These are phyloP conservation scores for Fragaria nilgerrensis DNA, from an alignment of 306 rosid species.

Conservation along the genomic window DNA sequence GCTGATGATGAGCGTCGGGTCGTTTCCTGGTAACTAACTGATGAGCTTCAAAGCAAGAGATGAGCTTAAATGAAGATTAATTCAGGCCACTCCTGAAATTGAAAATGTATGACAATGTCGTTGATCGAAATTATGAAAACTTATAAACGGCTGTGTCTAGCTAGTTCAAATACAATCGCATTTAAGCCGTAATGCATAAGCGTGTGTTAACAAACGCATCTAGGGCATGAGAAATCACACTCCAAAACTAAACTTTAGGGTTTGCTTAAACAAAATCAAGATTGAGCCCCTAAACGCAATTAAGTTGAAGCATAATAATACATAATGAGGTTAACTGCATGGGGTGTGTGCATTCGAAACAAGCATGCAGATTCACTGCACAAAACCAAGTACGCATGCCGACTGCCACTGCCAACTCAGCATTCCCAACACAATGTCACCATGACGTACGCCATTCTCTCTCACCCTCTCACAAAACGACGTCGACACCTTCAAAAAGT, in stretches of 20 bases:
- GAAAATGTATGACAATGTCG: too few species aligned
- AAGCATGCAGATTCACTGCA: constrained; percentile 34
- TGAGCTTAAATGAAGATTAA: too few species aligned
- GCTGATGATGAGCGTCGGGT: neutral
- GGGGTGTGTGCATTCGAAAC: constrained; percentile 22
- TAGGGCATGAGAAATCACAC: neutral
- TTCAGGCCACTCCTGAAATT: too few species aligned
- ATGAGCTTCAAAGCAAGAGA: too few species aligned
- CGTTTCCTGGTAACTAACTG: too few species aligned
- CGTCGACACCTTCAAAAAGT: constrained; percentile 17
- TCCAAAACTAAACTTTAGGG: neutral
- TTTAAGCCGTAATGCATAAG: too few species aligned
- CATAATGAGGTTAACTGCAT: constrained; percentile 24
- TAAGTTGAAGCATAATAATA: neutral
- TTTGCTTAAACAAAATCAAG: constrained; percentile 14
- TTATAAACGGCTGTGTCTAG: too few species aligned
- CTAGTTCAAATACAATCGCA: too few species aligned
- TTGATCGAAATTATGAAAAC: too few species aligned
- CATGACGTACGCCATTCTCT: constrained; percentile 6
- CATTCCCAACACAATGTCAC: constrained; percentile 21
- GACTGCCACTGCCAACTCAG: constrained; percentile 16
- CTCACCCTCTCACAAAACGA: constrained; percentile 18
- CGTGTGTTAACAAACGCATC: too few species aligned
- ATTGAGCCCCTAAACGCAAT: constrained; percentile 29
- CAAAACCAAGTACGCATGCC: constrained; percentile 57